phyloP scores from a whole-genome alignment of 208 protist species.

The Acanthamoeba rhysodes region DNA sequence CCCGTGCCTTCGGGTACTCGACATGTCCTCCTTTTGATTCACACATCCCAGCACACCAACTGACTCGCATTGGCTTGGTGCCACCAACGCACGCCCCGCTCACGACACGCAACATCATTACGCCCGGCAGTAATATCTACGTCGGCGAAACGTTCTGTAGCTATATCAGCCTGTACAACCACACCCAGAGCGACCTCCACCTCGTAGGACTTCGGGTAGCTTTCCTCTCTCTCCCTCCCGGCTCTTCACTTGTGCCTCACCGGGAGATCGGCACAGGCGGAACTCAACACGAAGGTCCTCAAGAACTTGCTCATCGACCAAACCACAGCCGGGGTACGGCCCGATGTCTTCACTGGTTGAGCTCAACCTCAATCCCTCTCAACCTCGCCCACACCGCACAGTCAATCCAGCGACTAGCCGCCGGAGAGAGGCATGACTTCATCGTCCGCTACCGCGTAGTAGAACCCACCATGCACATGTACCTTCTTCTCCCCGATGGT shows the following conservation, averaged over 20 bases:
- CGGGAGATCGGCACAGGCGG: background rate
- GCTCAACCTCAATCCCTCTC: background rate
- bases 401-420: constrained; percentile 4
- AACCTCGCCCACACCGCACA: background rate
- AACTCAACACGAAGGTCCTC: constrained; percentile 42
- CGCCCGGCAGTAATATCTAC: constrained; percentile 4
- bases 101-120: no score
- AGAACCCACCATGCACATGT: constrained; percentile 52
- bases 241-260: background rate
- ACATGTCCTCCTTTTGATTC: no score
- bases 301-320: constrained; percentile 49
- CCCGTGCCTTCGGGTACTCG: constrained; percentile 27
- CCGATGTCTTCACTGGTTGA: background rate
- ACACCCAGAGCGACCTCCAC: constrained; percentile 19
- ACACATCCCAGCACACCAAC: no score
- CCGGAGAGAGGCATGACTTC: constrained; percentile 50
- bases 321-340: background rate
- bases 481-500: background rate
- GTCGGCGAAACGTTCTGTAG: constrained; percentile 32
- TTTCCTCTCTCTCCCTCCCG: background rate
- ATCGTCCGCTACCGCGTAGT: constrained; percentile 26
- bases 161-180: constrained; percentile 62
- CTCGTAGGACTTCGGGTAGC: background rate
- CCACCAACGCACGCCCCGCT: background rate
- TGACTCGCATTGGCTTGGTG: no score